Base-by-base conservation (phyloP, 352 stramenopile species). In the Globisporangium viniferum region DNA sequence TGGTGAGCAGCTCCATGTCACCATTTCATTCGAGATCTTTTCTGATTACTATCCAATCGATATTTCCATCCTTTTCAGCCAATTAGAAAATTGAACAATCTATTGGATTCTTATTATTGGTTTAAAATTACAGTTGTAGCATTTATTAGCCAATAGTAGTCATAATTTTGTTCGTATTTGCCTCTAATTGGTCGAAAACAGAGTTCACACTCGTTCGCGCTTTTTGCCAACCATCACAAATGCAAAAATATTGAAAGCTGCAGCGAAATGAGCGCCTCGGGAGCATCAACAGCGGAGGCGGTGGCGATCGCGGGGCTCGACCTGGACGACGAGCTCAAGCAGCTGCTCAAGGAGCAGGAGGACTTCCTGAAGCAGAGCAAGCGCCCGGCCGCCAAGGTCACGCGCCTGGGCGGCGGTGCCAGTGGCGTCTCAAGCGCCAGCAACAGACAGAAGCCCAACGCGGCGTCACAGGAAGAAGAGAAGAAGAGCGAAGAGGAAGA, bases 341-440 rank as follows among this genome's bases (percentile, higher is more conserved):
- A 85, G 67, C 81, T 95, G 46, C 74, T 95, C 22, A 80, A 84
- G 46, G 88, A 95, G 66, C 88, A 95, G 73, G 88, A 95, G 70
- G 73, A 81, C 36, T 95, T 95, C 46, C 71, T 93, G 59, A 74
- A 74, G 14, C 73, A 86, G 68, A 79, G 79, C 46, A 81, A 90
- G 70, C 57, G 64, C 15, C 84, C 86, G 8, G 76, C 84, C 15
- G 86, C 86, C 62, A 91, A 84, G 75, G 75, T 94, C 48, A 73
- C 62, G 44, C 84, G 82, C 48, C 31, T 76, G 12, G 64, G 68
- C 22, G 7, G 49, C 15, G 14, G 39, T 15, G 36, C 36, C 2
- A 59, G 61, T 9, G 44, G 49, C 9, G 41, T 39, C 18, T 55
- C 71, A 14, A 57, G 31, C 36, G 29, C 12, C 60, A 61, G 3